Evolutionary conservation across 73 alveolate species (phyloP).

Genomic region (Breviolum minutum): DNA sequence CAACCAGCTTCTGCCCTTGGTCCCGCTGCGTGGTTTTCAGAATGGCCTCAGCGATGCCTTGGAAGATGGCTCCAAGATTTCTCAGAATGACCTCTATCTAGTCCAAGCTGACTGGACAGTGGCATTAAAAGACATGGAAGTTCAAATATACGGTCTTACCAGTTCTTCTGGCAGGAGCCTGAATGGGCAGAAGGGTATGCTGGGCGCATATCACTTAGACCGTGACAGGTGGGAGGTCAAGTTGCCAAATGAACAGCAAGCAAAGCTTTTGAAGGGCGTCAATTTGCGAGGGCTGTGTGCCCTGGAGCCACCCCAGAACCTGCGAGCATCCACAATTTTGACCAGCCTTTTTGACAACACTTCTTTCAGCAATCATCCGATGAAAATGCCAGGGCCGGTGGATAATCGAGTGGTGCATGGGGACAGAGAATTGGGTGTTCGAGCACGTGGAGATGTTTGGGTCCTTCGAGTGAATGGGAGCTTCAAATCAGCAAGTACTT

Average conservation of each 20-base stretch:
- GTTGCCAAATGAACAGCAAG: neutral
- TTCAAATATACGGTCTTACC: constrained; percentile 18
- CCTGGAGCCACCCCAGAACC: neutral
- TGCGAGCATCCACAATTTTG: constrained; percentile 45
- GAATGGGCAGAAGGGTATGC: constrained; percentile 31
- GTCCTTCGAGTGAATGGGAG: neutral
- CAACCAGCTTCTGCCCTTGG: neutral
- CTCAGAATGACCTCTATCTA: constrained; percentile 29
- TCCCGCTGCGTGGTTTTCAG: constrained; percentile 39
- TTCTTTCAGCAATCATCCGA: neutral
- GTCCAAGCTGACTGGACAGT: constrained; percentile 24
- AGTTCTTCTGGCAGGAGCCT: constrained; percentile 2
- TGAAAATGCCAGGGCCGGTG: constrained; percentile 28
- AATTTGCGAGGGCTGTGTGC: neutral
- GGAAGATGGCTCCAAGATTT: constrained; percentile 37
- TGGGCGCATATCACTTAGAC: constrained; percentile 13
- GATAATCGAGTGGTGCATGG: constrained; percentile 25
- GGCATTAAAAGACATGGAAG: neutral
- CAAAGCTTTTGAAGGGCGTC: neutral
- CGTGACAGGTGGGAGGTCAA: constrained; percentile 40
- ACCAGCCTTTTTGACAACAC: constrained; percentile 47
- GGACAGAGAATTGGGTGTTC: constrained; percentile 13
- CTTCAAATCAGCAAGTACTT: neutral
- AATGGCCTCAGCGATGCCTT: neutral
- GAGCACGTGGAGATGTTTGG: constrained; percentile 53